A percentile compares a stretch with the other conserved stretches of the same genome.
Conservation (phyloP, 441 rosid species). For the Croton laevigatus region DNA sequence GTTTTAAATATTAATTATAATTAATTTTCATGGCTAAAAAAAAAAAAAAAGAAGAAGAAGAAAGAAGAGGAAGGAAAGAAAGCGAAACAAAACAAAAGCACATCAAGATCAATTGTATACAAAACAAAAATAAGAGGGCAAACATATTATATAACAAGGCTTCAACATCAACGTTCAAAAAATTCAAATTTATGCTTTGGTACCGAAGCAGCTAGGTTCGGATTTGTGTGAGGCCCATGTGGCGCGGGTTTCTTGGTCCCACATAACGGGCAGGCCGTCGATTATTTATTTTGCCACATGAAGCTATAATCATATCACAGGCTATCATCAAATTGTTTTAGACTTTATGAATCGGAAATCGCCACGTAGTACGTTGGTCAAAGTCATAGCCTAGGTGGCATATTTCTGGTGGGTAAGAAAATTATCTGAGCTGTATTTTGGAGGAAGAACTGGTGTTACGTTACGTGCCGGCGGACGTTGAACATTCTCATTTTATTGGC, state of each 20-base stretch:
- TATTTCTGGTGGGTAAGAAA: background rate
- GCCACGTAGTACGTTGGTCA: slow-evolving; percentile 19
- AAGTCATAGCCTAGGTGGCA: background rate
- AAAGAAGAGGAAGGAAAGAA: too few relatives aligned
- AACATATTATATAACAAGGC: too few relatives aligned
- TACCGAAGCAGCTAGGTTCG: slow-evolving; percentile 43
- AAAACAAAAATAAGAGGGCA: too few relatives aligned
- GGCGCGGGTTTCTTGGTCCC: slow-evolving; percentile 54
- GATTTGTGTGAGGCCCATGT: slow-evolving; percentile 37
- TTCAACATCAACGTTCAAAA: slow-evolving; percentile 59
- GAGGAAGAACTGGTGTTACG: background rate
- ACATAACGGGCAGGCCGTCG: slow-evolving; percentile 34
- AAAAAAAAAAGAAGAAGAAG: too few relatives aligned
- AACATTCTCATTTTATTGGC: slow-evolving; percentile 1
- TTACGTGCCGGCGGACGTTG: background rate
- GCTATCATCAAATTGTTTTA: slow-evolving; percentile 6
- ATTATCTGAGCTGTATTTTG: background rate
- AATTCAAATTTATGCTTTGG: slow-evolving; percentile 59
- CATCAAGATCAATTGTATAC: background rate
- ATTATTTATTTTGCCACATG: background rate
- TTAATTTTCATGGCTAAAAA: too few relatives aligned
- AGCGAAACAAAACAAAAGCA: background rate
- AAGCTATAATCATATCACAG: slow-evolving; percentile 15
- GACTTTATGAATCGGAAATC: background rate
- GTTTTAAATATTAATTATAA: too few relatives aligned